These are phyloP conservation scores for Cryptosporidium bovis DNA, from an alignment of 169 alveolate genomes.

Conservation along the genomic window DNA sequence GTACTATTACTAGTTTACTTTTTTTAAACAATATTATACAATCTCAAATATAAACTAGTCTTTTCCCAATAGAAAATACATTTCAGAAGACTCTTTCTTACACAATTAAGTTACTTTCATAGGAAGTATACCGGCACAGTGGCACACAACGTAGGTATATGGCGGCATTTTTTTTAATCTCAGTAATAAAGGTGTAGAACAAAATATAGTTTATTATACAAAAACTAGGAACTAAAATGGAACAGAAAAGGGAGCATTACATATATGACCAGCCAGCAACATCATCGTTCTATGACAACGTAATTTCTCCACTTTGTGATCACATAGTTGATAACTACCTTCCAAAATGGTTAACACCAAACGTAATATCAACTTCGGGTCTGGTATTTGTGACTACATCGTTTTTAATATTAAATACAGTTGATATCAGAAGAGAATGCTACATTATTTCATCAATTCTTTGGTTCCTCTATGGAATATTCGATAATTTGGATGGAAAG, in stretches of 20 bases:
- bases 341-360: constrained; percentile 41
- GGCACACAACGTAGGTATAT: too few relatives aligned
- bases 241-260: background rate
- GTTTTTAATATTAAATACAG: constrained; percentile 1
- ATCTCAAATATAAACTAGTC: too few relatives aligned
- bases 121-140: too few relatives aligned
- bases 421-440: background rate
- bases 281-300: constrained; percentile 22
- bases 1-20: too few relatives aligned
- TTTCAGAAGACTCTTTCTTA: too few relatives aligned
- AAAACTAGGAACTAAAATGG: background rate
- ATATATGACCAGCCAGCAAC: constrained; percentile 50
- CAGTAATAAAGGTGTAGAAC: too few relatives aligned
- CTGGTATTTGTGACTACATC: constrained; percentile 7
- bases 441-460: constrained; percentile 19
- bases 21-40: too few relatives aligned
- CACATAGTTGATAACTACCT: constrained; percentile 20
- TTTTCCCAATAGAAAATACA: too few relatives aligned
- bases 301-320: constrained; percentile 57
- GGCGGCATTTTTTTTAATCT: too few relatives aligned
- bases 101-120: too few relatives aligned
- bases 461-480: constrained; percentile 55
- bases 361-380: constrained; percentile 22
- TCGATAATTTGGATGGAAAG: constrained; percentile 75
- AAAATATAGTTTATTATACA: too few relatives aligned